Evolutionary conservation across 805 yeast species (phyloP).

Genomic region (Teunomyces pallodes): DNA sequence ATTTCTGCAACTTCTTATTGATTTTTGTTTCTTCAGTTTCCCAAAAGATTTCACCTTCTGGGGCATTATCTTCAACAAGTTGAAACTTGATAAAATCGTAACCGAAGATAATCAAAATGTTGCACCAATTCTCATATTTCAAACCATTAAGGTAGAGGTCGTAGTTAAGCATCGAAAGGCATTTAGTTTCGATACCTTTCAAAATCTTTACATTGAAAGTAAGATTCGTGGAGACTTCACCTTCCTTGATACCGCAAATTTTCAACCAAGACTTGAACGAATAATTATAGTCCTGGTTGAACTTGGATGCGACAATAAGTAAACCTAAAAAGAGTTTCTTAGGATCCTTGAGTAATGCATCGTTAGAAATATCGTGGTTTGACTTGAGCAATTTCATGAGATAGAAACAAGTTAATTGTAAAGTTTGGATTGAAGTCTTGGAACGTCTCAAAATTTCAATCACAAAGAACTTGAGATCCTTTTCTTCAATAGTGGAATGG

Average conservation of each 20-base stretch:
- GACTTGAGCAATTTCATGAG: slow-evolving; percentile 44
- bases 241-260: slow-evolving; percentile 54
- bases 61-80: slow-evolving; percentile 16
- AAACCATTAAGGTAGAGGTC: slow-evolving; percentile 50
- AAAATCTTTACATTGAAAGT: slow-evolving; percentile 47
- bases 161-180: slow-evolving; percentile 56
- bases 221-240: slow-evolving; percentile 12
- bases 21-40: slow-evolving; percentile 18
- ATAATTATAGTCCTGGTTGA: slow-evolving; percentile 69
- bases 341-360: slow-evolving; percentile 42
- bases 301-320: slow-evolving; percentile 70
- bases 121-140: slow-evolving; percentile 49
- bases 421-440: slow-evolving; percentile 56
- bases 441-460: slow-evolving; percentile 49
- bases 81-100: slow-evolving; percentile 42
- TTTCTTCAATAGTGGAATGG: slow-evolving; percentile 7
- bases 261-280: slow-evolving; percentile 70
- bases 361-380: slow-evolving; percentile 7
- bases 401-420: slow-evolving; percentile 68
- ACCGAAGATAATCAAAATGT: slow-evolving; percentile 39
- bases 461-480: slow-evolving; percentile 28
- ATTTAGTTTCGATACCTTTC: slow-evolving; percentile 48
- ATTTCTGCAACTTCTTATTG: slow-evolving; percentile 23
- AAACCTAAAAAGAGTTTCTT: slow-evolving; percentile 67
- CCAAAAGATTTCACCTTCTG: slow-evolving; percentile 23